Evolutionary conservation across 2,329 filamentous ascomycete species (phyloP).

Genomic region (Phyllosticta citribraziliensis): DNA sequence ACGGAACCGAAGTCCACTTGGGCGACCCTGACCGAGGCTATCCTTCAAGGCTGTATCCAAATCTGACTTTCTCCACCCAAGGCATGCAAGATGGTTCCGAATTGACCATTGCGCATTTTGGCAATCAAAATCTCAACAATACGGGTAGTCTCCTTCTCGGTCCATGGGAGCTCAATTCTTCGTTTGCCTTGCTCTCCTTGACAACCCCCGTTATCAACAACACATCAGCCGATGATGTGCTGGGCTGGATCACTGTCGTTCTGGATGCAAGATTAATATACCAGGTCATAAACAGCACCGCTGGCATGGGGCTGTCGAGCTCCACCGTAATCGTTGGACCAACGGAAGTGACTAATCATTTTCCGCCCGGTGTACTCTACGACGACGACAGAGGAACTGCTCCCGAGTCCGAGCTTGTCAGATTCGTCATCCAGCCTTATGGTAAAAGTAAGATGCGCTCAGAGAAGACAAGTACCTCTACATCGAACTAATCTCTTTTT

Average conservation of each 20-base stretch:
- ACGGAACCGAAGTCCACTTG: conserved; percentile 37
- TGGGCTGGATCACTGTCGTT: conserved; percentile 80
- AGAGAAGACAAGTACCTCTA: no score
- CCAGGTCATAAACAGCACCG: conserved; percentile 43
- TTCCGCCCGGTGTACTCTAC: conserved; percentile 27
- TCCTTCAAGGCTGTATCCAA: conserved; percentile 64
- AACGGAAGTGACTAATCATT: conserved; percentile 50
- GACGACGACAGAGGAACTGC: conserved; percentile 14
- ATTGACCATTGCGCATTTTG: conserved; percentile 29
- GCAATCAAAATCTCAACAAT: conserved; percentile 34
- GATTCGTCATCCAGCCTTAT: conserved; percentile 27
- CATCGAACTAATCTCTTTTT: not conserved
- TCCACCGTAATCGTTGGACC: conserved; percentile 66
- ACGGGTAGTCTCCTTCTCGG: conserved; percentile 62
- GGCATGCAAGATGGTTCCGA: conserved; percentile 25
- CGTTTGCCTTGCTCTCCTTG: conserved; percentile 67
- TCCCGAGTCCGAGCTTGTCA: conserved; percentile 19
- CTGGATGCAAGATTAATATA: conserved; percentile 56
- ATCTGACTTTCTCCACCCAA: conserved; percentile 53
- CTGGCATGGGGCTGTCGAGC: conserved; percentile 58
- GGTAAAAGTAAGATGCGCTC: conserved; percentile 14
- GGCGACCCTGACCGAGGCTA: conserved; percentile 56
- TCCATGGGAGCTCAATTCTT: conserved; percentile 61
- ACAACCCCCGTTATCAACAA: conserved; percentile 71
- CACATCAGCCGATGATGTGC: conserved; percentile 48